Conservation (phyloP, 805 yeast genomes). For the Hyphopichia homilentoma region DNA sequence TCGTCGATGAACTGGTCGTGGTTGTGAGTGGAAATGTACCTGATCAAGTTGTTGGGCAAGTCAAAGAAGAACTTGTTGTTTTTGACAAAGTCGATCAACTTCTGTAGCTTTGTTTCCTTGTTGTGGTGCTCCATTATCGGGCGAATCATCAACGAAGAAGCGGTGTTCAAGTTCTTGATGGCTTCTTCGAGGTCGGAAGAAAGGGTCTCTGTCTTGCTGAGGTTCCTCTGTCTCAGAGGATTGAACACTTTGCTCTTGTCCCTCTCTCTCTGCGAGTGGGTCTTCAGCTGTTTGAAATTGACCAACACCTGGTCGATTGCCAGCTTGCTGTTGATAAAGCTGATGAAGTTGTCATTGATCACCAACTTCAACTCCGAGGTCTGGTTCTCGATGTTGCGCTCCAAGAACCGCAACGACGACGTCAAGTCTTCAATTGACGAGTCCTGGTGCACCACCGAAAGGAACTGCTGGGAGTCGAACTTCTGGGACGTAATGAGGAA, state of each 20-base stretch:
- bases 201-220: constrained; percentile 20
- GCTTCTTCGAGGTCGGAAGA: constrained; percentile 35
- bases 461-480: constrained; percentile 33
- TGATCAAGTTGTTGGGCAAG: constrained; percentile 29
- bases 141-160: constrained; percentile 35
- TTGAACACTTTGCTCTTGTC: constrained; percentile 35
- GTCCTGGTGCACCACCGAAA: constrained; percentile 34
- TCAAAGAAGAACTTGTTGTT: constrained; percentile 32
- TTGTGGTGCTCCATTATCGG: constrained; percentile 38
- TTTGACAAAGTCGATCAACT: constrained; percentile 33
- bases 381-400: constrained; percentile 31
- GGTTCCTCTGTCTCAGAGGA: constrained; percentile 19
- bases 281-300: constrained; percentile 30
- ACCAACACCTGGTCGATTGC: constrained; percentile 36
- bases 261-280: constrained; percentile 30
- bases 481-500: constrained; percentile 34
- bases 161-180: constrained; percentile 33
- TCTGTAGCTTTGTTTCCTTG: constrained; percentile 29
- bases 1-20: constrained; percentile 35
- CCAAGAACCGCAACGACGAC: constrained; percentile 25
- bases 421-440: constrained; percentile 34
- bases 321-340: constrained; percentile 33
- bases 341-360: constrained; percentile 32
- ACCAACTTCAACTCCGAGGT: constrained; percentile 32
- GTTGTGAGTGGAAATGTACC: constrained; percentile 23